Percentiles rank a stretch among this genome's conserved stretches.
phyloP scores from a whole-genome alignment of 202 grass and related monocot species.

The Cymbopogon flexuosus region DNA sequence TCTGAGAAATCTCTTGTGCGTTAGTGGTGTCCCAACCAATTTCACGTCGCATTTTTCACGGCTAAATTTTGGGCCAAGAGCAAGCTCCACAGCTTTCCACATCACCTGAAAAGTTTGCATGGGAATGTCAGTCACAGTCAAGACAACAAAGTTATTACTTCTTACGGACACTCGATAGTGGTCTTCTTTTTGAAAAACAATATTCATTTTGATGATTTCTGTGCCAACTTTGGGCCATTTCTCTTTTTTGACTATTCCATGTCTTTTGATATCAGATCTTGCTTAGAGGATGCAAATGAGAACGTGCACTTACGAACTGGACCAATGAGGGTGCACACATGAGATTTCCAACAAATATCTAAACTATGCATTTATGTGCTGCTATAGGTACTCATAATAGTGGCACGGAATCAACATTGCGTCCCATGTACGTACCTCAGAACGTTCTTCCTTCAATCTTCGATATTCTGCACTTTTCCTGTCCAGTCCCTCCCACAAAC shows the following conservation, averaged over 20 bases:
- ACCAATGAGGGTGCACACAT: not conserved
- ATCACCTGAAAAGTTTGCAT: constrained; percentile 59
- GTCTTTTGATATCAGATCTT: not conserved
- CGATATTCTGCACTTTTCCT: constrained; percentile 63
- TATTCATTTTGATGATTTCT: constrained; percentile 13
- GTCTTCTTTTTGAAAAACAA: not conserved
- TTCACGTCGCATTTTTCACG: constrained; percentile 82
- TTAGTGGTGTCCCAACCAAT: constrained; percentile 76
- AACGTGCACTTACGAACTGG: not conserved
- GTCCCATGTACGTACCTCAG: constrained; percentile 69
- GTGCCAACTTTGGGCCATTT: constrained; percentile 17
- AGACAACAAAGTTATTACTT: not conserved
- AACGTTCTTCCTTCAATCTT: constrained; percentile 81
- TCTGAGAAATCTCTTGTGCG: constrained; percentile 75
- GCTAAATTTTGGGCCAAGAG: constrained; percentile 69
- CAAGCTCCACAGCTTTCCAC: constrained; percentile 85
- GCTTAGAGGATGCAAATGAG: not conserved
- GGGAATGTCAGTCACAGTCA: constrained; percentile 6
- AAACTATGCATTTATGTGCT: not conserved
- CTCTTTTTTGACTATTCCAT: not conserved
- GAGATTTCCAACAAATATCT: constrained; percentile 4
- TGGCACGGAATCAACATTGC: not conserved
- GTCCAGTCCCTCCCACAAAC: constrained; percentile 81
- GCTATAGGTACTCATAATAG: not conserved
- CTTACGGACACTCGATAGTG: constrained; percentile 2